Evolutionary conservation across 768 basidiomycete genomes (phyloP).

Genomic region (Rhizopogon vesiculosus): DNA sequence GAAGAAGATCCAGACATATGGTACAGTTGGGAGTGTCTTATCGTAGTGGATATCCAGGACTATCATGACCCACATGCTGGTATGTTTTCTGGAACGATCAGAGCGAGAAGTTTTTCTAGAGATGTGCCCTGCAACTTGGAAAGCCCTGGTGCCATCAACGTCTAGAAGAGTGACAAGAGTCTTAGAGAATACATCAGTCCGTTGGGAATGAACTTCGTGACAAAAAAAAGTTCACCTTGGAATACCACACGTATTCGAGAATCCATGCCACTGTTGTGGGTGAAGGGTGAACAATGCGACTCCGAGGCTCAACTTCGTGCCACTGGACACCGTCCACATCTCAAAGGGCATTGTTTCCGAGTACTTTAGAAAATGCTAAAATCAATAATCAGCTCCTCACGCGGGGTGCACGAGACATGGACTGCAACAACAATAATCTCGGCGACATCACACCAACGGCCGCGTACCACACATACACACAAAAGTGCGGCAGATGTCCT

Average conservation of each 20-base stretch:
- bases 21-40: background rate
- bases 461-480: background rate
- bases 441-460: background rate
- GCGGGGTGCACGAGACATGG: slow-evolving; percentile 4
- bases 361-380: background rate
- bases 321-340: background rate
- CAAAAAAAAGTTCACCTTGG: background rate
- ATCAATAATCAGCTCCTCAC: background rate
- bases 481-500: slow-evolving; percentile 20
- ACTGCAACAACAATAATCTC: slow-evolving; percentile 4
- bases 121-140: background rate
- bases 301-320: background rate
- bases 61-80: background rate
- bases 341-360: background rate
- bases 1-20: background rate
- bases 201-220: background rate
- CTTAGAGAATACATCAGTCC: background rate
- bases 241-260: background rate
- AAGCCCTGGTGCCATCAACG: background rate
- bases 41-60: background rate
- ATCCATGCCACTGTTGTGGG: background rate
- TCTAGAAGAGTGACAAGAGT: background rate
- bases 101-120: background rate
- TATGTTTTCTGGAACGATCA: background rate
- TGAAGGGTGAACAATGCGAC: background rate